Base-by-base conservation (phyloP, 331 rosid genomes). In the Dryas integrifolia region DNA sequence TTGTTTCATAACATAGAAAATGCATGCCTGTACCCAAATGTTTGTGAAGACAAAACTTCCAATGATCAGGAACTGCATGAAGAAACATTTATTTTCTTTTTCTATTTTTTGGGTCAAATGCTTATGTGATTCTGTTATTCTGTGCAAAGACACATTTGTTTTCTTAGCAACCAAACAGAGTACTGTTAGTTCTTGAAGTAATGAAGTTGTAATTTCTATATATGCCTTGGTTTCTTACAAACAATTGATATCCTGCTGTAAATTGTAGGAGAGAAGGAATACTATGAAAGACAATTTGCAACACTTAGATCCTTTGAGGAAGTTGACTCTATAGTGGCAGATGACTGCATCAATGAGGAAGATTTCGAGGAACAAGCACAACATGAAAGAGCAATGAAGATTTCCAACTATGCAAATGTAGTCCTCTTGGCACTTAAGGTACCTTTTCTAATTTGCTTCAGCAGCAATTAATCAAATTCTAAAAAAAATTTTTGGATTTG, bases 331-430 rank as follows among this genome's bases (percentile, higher is more conserved):
- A 11, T 65, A 44, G 67, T 35, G 57, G 8, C 69, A 41, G 11
- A 82, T 7, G 79, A 75, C n/a, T 0, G 50, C 67, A 15, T 72
- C 11, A 77, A 72, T 7, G 79, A 72, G 71, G 87, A 75, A 13
- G 67, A 80, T 67, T 2, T 7, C 13, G 58, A 60, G 14, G 85
- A 72, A 66, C 81, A 50, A 26, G 60, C 58, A 59, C 85, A 73
- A 11, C 87, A 85, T 5, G 90, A 83, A 70, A 77, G 76, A 76
- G 87, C 87, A 39, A 86, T 86, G 90, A 78, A 4, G 76, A 83
- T 86, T 40, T 86, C 90, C 60, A 86, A 86, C 43, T 80, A 69
- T 41, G 87, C 87, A 51, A 86, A 86, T 57, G 0, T 83, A 26
- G 9, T 72, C 57, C 90, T 86, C 72, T 77, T 86, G 80, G 81